phyloP scores from a whole-genome alignment of 75 land plant species.

The Larix kaempferi region DNA sequence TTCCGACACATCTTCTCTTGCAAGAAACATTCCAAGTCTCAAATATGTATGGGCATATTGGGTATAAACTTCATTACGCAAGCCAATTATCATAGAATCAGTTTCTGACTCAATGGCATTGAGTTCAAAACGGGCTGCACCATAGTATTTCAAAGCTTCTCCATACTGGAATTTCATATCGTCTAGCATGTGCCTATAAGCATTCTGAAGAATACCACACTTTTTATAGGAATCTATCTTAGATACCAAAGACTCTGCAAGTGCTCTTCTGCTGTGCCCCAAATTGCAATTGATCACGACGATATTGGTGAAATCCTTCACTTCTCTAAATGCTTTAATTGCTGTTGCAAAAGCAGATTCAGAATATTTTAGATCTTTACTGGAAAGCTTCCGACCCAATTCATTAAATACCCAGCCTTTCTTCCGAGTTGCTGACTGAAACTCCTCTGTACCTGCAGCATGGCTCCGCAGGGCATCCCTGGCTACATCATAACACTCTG shows the following conservation, averaged over 20 bases:
- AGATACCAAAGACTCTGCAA: slow-evolving; percentile 81
- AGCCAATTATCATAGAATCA: slow-evolving; percentile 17
- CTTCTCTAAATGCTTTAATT: slow-evolving; percentile 72
- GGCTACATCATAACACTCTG: slow-evolving; percentile 80
- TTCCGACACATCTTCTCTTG: slow-evolving; percentile 53
- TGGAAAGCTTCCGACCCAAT: slow-evolving; percentile 80
- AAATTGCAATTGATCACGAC: slow-evolving; percentile 84
- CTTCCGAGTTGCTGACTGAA: slow-evolving; percentile 57
- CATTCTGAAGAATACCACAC: slow-evolving; percentile 30
- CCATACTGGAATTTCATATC: slow-evolving; percentile 66
- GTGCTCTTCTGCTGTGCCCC: slow-evolving; percentile 86
- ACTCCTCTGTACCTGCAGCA: slow-evolving; percentile 33
- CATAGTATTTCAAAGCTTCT: slow-evolving; percentile 73
- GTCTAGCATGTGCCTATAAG: slow-evolving; percentile 47
- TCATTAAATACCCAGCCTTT: slow-evolving; percentile 99
- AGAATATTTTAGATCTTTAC: slow-evolving; percentile 55
- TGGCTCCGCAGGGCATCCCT: slow-evolving; percentile 45
- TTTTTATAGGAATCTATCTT: slow-evolving; percentile 50
- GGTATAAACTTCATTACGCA: slow-evolving; percentile 79
- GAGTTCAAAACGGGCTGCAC: slow-evolving; percentile 67
- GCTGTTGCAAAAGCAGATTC: slow-evolving; percentile 81
- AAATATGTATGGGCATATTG: slow-evolving; percentile 90
- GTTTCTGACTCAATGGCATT: slow-evolving; percentile 23
- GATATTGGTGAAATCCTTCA: slow-evolving; percentile 76
- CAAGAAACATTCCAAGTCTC: slow-evolving; percentile 92